Evolutionary conservation across 805 yeast genomes (phyloP), one percentile per base, ranked within the genome.

Genomic region (Pichia heedii): DNA sequence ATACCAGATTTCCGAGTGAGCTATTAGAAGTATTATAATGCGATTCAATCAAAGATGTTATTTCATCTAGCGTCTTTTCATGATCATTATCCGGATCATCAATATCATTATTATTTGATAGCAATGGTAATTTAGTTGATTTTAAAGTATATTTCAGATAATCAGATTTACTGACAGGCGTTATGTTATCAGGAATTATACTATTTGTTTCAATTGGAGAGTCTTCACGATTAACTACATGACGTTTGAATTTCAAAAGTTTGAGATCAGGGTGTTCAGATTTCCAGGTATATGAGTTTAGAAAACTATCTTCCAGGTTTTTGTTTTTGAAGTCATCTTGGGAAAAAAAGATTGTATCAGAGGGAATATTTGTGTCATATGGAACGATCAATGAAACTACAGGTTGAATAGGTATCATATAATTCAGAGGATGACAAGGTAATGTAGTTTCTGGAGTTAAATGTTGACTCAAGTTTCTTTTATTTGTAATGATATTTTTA

Each of bases 401-500:
- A 36, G 58, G 62, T 41, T 68, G 71, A 2, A 58, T 61, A 2
- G 75, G 75, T 2, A 68, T 52, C 15, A 69, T 48, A 37, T 58
- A 67, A 18, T 61, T 55, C 39, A 69, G 41, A 0, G 74, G 73
- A 21, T 50, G 54, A 22, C 44, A 48, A 12, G 52, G 40, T 36
- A 61, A 41, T 2, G 58, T 56, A 11, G 57, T 50, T 4, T 50
- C 46, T 20, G 58, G 48, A 10, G 5, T 29, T 15, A 29, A 5
- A 13, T 15, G 7, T 29, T 29, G 16, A 2, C 9, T 15, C 15
- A 16, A 29, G 9, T 8, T 15, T 3, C 32, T n/a, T 15, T 29
- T 29, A 3, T 15, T 29, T 29, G 32, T n/a, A 36, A 24, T 46
- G 46, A 5, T 32, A 24, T 44, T 22, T 51, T 54, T 16, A 39